Base-by-base conservation (phyloP, 306 rosid species). In the Quercus berberidifolia region DNA sequence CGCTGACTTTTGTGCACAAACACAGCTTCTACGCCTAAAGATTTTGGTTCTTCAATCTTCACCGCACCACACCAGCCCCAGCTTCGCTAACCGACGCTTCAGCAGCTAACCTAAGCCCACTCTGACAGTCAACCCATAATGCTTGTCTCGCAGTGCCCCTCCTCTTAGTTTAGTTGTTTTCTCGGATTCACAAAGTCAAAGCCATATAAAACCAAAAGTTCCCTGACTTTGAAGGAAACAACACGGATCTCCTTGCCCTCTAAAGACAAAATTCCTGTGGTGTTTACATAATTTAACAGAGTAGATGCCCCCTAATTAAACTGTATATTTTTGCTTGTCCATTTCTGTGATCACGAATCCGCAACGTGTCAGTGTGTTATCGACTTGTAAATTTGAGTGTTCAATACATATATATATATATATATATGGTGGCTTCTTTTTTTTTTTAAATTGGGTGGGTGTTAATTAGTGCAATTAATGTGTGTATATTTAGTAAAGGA, bases 181-280 rank as follows among this genome's bases (percentile, higher is more conserved):
- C 59, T 80, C 68, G 71, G 35, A 54, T 71, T 73, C 74, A 28
- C 72, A n/a, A 84, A 89, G 97, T 91, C 97, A 93, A 93, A 89
- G 83, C 84, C 90, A 68, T 12, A 73, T 62, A 77, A 33, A 70
- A 51, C 85, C 92, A 87, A 91, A 84, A 78, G 49, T 88, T 84
- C 89, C 94, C 96, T 85, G 80, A 63, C 85, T 81, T 25, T 68
- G 81, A 92, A 88, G 98, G 73, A 88, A 89, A 92, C 85, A 69
- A 78, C 84, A 30, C 31, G 72, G 15, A 67, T 69, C 72, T 46
- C 46, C 80, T 35, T 55, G 85, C 54, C 60, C 38, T 35, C 69
- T 41, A 51, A 55, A 6, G 81, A 83, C 71, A 75, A 78, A 57
- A 73, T 77, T 79, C 69, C 71, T 58, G 23, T 63, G 17, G 68